phyloP scores from a whole-genome alignment of 2,329 filamentous ascomycete genomes.

The Verticillium alfalfae region DNA sequence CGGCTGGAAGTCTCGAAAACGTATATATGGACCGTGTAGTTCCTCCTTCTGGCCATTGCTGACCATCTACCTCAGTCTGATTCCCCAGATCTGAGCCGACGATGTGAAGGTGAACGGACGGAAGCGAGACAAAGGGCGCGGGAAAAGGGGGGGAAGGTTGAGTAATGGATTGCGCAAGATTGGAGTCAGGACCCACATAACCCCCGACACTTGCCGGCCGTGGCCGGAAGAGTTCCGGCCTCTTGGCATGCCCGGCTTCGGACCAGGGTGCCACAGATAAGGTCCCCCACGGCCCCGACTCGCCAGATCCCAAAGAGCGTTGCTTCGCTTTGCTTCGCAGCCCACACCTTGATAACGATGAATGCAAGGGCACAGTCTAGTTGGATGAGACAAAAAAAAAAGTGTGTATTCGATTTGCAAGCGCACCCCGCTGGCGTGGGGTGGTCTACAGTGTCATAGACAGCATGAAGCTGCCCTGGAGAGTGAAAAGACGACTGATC shows the following conservation, averaged over 20 bases:
- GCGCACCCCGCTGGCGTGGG: neutral
- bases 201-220: constrained; percentile 9
- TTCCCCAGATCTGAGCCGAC: neutral
- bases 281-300: neutral
- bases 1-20: no score
- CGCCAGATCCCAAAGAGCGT: neutral
- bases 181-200: constrained; percentile 4
- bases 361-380: neutral
- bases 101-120: neutral
- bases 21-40: neutral
- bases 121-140: neutral
- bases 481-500: neutral
- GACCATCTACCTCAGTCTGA: neutral
- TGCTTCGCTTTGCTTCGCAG: neutral
- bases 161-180: constrained; percentile 5
- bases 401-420: neutral
- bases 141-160: constrained; percentile 4
- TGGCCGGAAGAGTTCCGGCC: constrained; percentile 12
- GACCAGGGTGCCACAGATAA: neutral
- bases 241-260: constrained; percentile 4
- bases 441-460: neutral
- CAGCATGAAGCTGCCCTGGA: neutral
- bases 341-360: neutral
- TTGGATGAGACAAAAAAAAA: neutral
- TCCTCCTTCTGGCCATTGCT: neutral